Evolutionary conservation across 106 monocot genomes (phyloP), one percentile per base, ranked within the genome.

Genomic region (Iris macrosiphon): DNA sequence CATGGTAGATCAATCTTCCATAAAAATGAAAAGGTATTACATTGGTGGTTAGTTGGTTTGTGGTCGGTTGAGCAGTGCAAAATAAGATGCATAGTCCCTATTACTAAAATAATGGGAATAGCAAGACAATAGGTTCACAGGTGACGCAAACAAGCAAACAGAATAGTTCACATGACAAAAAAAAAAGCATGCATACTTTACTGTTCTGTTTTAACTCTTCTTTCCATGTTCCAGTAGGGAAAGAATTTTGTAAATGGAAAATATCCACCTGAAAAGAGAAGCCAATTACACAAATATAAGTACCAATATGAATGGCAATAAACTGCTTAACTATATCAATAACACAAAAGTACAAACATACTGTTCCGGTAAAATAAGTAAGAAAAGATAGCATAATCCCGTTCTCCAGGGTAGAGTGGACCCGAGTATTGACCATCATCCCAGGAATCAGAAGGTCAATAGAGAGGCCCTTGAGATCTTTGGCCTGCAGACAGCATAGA

Each of bases 301-400:
- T 18, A 67, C 40, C 28, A 15, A 18, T 33, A 20, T n/a, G n/a
- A n/a, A n/a, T n/a, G 23, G 16, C 12, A 16, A 65, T 50, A 19
- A 34, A 39, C 4, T 38, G 27, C n/a, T 7, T 40, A 27, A 27
- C 40, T 51, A 17, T 27, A 41, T 12, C 15, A 70, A 49, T 3
- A 45, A 34, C 4, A 43, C 29, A 5, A 23, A 51, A 31, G 20
- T 8, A 28, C 6, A 55, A 12, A 49, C 79, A 72, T 77, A 96
- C 96, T 10, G 96, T 91, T 75, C 91, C 96, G 29, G 86, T 87
- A 74, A 98, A 98, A 64, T 91, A 89, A 64, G 87, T 91, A 45
- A 98, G 80, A 48, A 98, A 98, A 19, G 91, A 83, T 31, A 98
- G 55, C 80, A 87, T 83, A 57, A 98, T 49, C 26, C 96, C 91